These are phyloP conservation scores for Aspergillus sp. DNA, from an alignment of 2,329 filamentous ascomycete genomes.

Conservation along the genomic window DNA sequence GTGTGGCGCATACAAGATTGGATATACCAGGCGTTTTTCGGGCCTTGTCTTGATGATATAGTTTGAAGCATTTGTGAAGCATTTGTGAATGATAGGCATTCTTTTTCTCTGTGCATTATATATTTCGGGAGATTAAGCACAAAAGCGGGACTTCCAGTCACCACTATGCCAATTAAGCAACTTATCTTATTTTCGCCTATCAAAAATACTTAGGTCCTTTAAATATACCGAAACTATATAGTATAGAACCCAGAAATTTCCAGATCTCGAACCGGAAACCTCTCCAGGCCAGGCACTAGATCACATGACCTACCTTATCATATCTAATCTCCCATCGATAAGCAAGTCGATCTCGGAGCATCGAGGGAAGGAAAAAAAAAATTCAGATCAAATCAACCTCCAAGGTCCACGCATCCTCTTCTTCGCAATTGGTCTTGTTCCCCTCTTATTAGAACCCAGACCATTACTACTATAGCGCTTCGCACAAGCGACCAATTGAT, in stretches of 20 bases:
- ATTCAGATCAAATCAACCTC: neutral
- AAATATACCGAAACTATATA: too few relatives aligned
- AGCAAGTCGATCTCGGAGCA: neutral
- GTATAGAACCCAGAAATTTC: too few relatives aligned
- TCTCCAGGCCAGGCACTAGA: conserved; percentile 5
- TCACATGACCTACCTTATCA: conserved; percentile 10
- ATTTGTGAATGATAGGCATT: too few relatives aligned
- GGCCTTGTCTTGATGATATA: neutral
- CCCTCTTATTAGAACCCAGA: neutral
- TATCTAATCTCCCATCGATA: conserved; percentile 10
- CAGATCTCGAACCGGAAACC: neutral
- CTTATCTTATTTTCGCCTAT: too few relatives aligned
- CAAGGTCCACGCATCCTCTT: neutral
- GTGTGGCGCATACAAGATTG: conserved; percentile 8
- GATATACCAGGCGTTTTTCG: conserved; percentile 14
- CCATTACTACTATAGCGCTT: neutral
- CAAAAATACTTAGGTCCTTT: too few relatives aligned
- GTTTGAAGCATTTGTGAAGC: neutral
- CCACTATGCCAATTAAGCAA: conserved; percentile 1
- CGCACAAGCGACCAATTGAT: neutral
- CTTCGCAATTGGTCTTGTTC: neutral
- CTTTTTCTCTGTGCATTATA: neutral
- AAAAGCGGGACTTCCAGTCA: neutral
- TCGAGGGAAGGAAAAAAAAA: conserved; percentile 4
- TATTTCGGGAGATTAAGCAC: neutral